Percentiles rank a stretch among this genome's conserved stretches.
phyloP scores from a whole-genome alignment of 345 rosid genomes.

The Ailanthus altissimus region DNA sequence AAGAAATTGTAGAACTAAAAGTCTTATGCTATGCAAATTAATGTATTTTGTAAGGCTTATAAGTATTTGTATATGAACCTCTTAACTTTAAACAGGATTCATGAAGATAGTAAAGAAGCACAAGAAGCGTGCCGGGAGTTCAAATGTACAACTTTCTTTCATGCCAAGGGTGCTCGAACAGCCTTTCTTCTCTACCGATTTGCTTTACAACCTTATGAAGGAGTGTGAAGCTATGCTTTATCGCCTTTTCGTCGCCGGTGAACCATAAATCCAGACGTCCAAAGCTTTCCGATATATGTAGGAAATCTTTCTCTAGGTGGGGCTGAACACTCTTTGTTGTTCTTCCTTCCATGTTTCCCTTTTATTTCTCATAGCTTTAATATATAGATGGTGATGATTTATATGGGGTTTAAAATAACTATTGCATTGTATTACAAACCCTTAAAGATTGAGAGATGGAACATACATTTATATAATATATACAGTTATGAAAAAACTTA shows the following conservation, averaged over 20 bases:
- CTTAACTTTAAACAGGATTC: conserved; percentile 29
- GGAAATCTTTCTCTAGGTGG: not conserved
- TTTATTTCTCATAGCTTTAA: not conserved
- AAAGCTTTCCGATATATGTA: not conserved
- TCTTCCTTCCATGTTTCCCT: not conserved
- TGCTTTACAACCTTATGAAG: conserved; percentile 41
- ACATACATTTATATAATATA: not conserved
- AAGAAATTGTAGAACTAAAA: not conserved
- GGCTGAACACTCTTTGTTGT: not conserved
- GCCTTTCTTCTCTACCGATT: conserved; percentile 46
- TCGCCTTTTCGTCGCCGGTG: conserved; percentile 23
- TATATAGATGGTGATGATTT: not conserved
- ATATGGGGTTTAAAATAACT: not conserved
- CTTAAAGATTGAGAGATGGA: not conserved
- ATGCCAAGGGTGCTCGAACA: conserved; percentile 40
- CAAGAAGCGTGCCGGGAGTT: conserved; percentile 36
- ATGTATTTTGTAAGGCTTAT: not conserved
- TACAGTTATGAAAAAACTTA: not conserved
- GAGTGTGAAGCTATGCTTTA: conserved; percentile 38
- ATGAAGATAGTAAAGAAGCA: conserved; percentile 56
- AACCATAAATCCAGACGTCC: conserved; percentile 1
- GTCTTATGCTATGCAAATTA: not conserved
- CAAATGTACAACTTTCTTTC: conserved; percentile 20
- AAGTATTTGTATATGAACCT: not conserved
- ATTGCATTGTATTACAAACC: not conserved